Base-by-base conservation (phyloP, 2,329 filamentous ascomycete genomes). In the Botrytis galanthina region DNA sequence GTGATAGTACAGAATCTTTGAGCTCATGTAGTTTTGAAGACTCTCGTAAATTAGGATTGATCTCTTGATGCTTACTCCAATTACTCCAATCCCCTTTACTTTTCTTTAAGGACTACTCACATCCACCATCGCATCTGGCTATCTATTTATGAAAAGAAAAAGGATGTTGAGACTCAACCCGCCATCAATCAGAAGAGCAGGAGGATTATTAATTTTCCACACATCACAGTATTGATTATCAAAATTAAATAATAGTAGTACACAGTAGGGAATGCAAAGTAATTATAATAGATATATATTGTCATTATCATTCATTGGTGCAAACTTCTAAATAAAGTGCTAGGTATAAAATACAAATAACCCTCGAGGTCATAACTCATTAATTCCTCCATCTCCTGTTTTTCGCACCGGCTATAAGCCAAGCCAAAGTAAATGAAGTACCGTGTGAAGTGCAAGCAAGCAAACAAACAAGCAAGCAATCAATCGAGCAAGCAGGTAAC, bases 1-100 rank as follows among this genome's bases (percentile, higher is more conserved):
- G 3, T 29, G 7, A 5, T 0, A 8, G 26, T 5, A 1, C 26
- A n/a, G 14, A 29, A 29, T 7, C 26, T 16, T 16, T 0, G 3
- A 29, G 26, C 1, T 14, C 26, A 6, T 29, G 14, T 4, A 18
- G 5, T 57, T 3, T 4, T 14, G 4, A n/a, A 29, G n/a, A 18
- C 51, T 29, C 14, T 57, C 14, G 6, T 3, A 16, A 7, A 29
- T 29, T 8, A 29, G 51, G 3, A n/a, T 54, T 54, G 26, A 18
- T 54, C 12, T 29, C 14, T 8, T 12, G 6, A 29, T 26, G 4
- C 14, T 54, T 54, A 26, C n/a, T 29, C n/a, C 6, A 6, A 1
- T 18, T 1, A 14, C 9, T 1, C 5, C 14, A 54, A 54, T 54
- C 3, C 26, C 51, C 7, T n/a, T 54, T 5, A 0, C n/a, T 5